These are phyloP conservation scores for Suillus placidus DNA, from an alignment of 768 basidiomycete species.

Conservation along the genomic window DNA sequence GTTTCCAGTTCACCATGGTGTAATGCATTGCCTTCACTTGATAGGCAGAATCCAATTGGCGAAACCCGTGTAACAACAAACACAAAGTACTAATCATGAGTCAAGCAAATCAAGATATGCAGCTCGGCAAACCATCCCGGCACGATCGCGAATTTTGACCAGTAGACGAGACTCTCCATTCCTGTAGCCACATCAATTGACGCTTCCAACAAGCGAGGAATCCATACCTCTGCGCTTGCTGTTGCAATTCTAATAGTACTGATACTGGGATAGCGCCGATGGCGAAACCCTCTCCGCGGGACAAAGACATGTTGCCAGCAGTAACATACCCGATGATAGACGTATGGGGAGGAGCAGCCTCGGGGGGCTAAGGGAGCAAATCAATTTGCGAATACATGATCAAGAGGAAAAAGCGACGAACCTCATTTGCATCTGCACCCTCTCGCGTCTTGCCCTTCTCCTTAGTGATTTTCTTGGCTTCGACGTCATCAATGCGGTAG, in stretches of 20 bases:
- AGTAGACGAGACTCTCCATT: conserved; percentile 39
- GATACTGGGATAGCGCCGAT: conserved; percentile 72
- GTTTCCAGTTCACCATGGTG: not conserved
- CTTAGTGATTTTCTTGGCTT: conserved; percentile 52
- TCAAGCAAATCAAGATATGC: conserved; percentile 48
- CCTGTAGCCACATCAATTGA: conserved; percentile 15
- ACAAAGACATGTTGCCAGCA: conserved; percentile 80
- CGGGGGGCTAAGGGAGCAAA: conserved; percentile 44
- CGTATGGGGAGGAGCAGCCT: conserved; percentile 42
- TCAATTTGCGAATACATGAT: conserved; percentile 2
- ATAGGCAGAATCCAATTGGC: not conserved
- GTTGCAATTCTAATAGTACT: conserved; percentile 51
- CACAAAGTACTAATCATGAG: conserved; percentile 16
- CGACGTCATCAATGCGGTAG: conserved; percentile 60
- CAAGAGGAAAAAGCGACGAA: conserved; percentile 24
- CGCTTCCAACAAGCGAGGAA: not conserved
- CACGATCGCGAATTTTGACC: conserved; percentile 67
- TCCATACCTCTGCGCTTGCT: conserved; percentile 48
- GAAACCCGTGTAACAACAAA: not conserved
- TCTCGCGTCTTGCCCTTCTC: conserved; percentile 29
- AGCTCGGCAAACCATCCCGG: conserved; percentile 54
- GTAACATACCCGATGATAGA: conserved; percentile 81
- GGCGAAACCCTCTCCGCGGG: conserved; percentile 75
- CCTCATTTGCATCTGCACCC: conserved; percentile 29
- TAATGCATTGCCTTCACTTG: not conserved